Base-by-base conservation (phyloP, 345 rosid species). In the Nephelium lappaceum region DNA sequence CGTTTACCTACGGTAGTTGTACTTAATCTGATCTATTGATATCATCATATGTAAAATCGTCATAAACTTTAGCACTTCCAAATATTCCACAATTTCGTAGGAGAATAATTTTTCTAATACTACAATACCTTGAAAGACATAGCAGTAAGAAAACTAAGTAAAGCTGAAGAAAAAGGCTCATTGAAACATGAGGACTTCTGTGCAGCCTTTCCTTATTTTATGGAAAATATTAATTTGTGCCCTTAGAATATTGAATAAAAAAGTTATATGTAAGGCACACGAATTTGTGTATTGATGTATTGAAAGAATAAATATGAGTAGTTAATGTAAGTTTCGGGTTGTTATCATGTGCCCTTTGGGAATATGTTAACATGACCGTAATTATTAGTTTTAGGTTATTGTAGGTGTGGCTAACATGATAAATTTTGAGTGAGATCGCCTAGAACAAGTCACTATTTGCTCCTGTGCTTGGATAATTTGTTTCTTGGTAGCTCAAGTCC, bases 1-100 rank as follows among this genome's bases (percentile, higher is more conserved):
- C 98, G 76, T 58, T 86, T 97, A 77, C 99, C 99, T 67, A 90
- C 88, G 98, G 99, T 97, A 92, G 88, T 89, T 83, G 84, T 88
- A 81, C 85, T 76, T 62, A 43, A 70, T 72, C 67, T 27, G n/a
- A 42, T 77, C 45, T 67, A 27, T 62, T 75, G 58, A 57, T 74
- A 14, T 24, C 57, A 14, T 38, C 45, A n/a, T 68, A 70, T 42
- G 76, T 47, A 41, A 23, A n/a, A 16, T 41, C 6, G 60, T 23
- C 47, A 43, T 60, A 76, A 57, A 12, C 64, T 49, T 18, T 67
- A 43, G 67, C 27, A 15, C 65, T 45, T 73, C n/a, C 25, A 24
- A 60, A 21, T 75, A 24, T 69, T 70, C 60, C 76, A 58, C 43
- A 25, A 41, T 16, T 45, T 21, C 31, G 25, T 18, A 38, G 64